Evolutionary conservation across 2,329 filamentous ascomycete genomes (phyloP), one percentile per base, ranked within the genome.

Genomic region (Botryotinia narcissicola): DNA sequence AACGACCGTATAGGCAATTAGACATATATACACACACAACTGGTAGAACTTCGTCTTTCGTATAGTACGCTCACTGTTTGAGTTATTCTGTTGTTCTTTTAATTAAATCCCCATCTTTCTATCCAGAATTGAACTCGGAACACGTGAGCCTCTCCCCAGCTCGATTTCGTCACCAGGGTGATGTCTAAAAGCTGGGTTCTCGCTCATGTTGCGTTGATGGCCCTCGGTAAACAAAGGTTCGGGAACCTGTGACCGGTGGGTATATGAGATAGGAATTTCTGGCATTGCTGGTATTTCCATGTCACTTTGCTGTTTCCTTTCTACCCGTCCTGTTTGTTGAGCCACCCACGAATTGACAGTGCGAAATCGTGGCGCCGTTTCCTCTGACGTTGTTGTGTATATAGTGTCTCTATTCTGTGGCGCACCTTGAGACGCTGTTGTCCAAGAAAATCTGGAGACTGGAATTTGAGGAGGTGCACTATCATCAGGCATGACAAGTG

Each of bases 271-370:
- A 10, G 79, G 80, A 62, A 80, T 73, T 40, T 75, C 73, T 29
- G 77, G 80, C 73, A 80, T 78, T 12, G 76, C 78, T 40, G 78
- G 78, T 72, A 79, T 77, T 63, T 81, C 81, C 57, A 80, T 51
- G 20, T 75, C 70, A 51, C 82, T 83, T 73, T 84, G 83, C 76
- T 85, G 82, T 2, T 84, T 85, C 40, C 85, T 83, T 77, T 85
- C 85, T 44, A 89, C 80, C 4, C 88, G 84, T 3, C 86, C 86
- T 14, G 86, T 86, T 80, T 92, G 90, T 78, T 92, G 89, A 76
- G 86, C 86, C 2, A 92, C 89, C 90, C 90, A 92, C 44, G 88
- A 90, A 73, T 84, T 85, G 73, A 92, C 84, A 10, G 84, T 86
- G 51, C 88, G 85, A 80, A 90, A 91, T 7, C 86, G 85, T 22